Conservation (phyloP, 1,139 yeast genomes). For the Protomyces inouyei region DNA sequence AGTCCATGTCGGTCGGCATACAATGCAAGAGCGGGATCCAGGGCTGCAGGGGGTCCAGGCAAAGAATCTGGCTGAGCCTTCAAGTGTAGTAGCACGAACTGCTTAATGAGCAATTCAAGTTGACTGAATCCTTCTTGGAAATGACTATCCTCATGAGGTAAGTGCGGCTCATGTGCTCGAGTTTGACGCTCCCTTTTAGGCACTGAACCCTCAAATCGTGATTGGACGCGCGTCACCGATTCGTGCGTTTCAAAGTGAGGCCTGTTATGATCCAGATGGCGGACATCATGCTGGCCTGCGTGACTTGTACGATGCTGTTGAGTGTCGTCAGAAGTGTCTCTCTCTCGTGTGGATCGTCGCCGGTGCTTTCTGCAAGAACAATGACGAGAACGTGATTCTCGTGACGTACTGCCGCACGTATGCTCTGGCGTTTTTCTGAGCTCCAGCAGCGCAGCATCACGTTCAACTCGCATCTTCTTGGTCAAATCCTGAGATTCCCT, state of each 20-base stretch:
- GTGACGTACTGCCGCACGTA: background rate
- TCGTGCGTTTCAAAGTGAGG: background rate
- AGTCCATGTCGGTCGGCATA: slow-evolving; percentile 9
- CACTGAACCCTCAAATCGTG: background rate
- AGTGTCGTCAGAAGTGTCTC: background rate
- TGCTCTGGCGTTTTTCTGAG: background rate
- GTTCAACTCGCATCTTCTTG: slow-evolving; percentile 16
- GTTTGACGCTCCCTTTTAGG: background rate
- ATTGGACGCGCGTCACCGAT: background rate
- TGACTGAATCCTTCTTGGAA: slow-evolving; percentile 4
- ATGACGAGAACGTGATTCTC: background rate
- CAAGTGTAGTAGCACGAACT: slow-evolving; percentile 3
- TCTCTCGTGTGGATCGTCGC: background rate
- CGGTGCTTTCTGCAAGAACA: background rate
- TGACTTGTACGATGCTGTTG: background rate
- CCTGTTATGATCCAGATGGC: background rate
- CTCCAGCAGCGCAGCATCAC: slow-evolving; percentile 3
- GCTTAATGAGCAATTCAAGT: slow-evolving; percentile 2
- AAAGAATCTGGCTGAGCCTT: slow-evolving; percentile 10
- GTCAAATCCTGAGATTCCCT: slow-evolving; percentile 16
- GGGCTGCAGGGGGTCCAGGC: background rate
- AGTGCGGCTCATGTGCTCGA: background rate
- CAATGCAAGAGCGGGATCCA: slow-evolving; percentile 1
- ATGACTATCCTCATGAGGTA: slow-evolving; percentile 13
- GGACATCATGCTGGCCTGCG: background rate